Evolutionary conservation across 2,329 filamentous ascomycete species (phyloP).

Genomic region (Sporothrix protearum): DNA sequence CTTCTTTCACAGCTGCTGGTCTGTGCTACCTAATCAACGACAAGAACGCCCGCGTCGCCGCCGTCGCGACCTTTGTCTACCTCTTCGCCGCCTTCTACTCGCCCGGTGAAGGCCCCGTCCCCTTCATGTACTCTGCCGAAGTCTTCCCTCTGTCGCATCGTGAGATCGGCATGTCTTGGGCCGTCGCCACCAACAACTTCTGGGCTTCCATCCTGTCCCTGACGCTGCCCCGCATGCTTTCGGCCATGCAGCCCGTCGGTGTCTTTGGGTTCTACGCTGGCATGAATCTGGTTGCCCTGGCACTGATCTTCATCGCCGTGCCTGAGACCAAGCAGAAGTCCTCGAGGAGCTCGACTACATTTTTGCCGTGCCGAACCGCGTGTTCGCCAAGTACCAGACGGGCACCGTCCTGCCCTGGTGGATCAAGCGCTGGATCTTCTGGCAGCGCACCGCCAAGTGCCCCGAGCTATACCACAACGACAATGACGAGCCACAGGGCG

Average conservation of each 20-base stretch:
- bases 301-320: conserved; percentile 55
- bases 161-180: conserved; percentile 59
- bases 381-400: conserved; percentile 18
- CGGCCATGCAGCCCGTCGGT: conserved; percentile 34
- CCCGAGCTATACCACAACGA: conserved; percentile 25
- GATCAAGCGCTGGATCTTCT: conserved; percentile 22
- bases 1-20: conserved; percentile 14
- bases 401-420: conserved; percentile 34
- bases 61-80: conserved; percentile 50
- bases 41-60: conserved; percentile 35
- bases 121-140: conserved; percentile 66
- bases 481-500: conserved; percentile 13
- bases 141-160: conserved; percentile 68
- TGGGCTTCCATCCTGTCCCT: conserved; percentile 32
- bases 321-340: conserved; percentile 60
- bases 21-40: conserved; percentile 22
- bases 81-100: conserved; percentile 35
- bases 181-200: conserved; percentile 26
- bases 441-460: conserved; percentile 17
- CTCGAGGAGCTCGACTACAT: conserved; percentile 59
- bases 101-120: conserved; percentile 60
- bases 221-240: conserved; percentile 42
- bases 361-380: conserved; percentile 57
- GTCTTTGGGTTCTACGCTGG: conserved; percentile 55
- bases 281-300: conserved; percentile 55